A percentile compares a stretch with the other conserved stretches of the same genome.
Evolutionary conservation across 1,139 yeast genomes (phyloP).

Genomic region (Taiozyma sp.): DNA sequence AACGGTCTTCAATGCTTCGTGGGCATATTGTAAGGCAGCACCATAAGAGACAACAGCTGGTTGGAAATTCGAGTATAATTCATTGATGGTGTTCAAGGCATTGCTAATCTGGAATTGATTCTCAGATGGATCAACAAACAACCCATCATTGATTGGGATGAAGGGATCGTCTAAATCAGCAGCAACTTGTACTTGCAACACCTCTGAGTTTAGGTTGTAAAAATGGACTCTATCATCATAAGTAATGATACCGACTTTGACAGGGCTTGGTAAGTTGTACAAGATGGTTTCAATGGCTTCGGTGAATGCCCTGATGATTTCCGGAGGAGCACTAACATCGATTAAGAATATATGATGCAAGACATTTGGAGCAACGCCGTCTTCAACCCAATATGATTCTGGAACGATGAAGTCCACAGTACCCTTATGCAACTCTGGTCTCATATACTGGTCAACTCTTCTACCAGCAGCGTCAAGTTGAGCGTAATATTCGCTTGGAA

Average conservation of each 20-base stretch:
- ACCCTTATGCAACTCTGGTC: slow-evolving; percentile 80
- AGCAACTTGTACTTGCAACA: slow-evolving; percentile 62
- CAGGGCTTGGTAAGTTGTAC: slow-evolving; percentile 31
- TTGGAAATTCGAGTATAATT: slow-evolving; percentile 37
- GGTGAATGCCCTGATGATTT: slow-evolving; percentile 61
- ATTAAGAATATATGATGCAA: slow-evolving; percentile 74
- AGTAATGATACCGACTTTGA: slow-evolving; percentile 66
- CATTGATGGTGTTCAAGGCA: slow-evolving; percentile 61
- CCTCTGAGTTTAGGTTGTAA: slow-evolving; percentile 58
- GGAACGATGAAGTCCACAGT: slow-evolving; percentile 87
- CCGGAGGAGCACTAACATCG: slow-evolving; percentile 68
- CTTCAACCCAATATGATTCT: slow-evolving; percentile 55
- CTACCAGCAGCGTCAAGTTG: slow-evolving; percentile 57
- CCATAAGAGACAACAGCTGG: slow-evolving; percentile 77
- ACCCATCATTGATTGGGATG: slow-evolving; percentile 73
- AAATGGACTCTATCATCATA: slow-evolving; percentile 74
- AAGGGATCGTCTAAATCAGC: slow-evolving; percentile 56
- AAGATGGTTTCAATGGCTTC: slow-evolving; percentile 68
- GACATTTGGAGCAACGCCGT: slow-evolving; percentile 36
- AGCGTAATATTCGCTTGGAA: slow-evolving; percentile 64
- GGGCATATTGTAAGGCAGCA: slow-evolving; percentile 70
- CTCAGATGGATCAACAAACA: slow-evolving; percentile 76
- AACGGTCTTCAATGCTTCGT: slow-evolving; percentile 52
- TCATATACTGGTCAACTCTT: slow-evolving; percentile 55
- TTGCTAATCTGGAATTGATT: slow-evolving; percentile 61